These are phyloP conservation scores for Colletotrichum plurivorum DNA, from an alignment of 2,329 filamentous ascomycete species.

Conservation along the genomic window DNA sequence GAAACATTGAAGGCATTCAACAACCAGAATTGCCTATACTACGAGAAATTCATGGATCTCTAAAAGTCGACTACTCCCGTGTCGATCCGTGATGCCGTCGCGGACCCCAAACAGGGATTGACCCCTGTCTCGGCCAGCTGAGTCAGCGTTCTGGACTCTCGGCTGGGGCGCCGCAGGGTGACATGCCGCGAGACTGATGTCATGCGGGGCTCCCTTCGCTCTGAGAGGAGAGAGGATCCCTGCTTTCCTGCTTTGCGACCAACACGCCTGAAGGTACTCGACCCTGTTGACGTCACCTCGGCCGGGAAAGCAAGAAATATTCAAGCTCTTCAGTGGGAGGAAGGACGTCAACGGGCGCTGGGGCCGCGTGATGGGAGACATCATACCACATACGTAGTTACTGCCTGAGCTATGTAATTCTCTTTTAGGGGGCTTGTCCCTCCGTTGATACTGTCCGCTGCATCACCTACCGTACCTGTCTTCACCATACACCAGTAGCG, in stretches of 20 bases:
- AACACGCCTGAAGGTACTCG: slow-evolving; percentile 8
- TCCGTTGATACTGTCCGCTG: not conserved
- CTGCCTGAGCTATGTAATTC: not conserved
- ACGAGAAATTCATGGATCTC: too few relatives aligned
- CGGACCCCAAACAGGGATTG: slow-evolving; percentile 12
- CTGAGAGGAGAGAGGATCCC: slow-evolving; percentile 8
- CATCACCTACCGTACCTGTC: too few relatives aligned
- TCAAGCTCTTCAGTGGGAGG: slow-evolving; percentile 27
- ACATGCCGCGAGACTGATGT: slow-evolving; percentile 36
- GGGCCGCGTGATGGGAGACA: slow-evolving; percentile 37
- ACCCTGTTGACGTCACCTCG: slow-evolving; percentile 30
- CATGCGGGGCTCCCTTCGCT: slow-evolving; percentile 13
- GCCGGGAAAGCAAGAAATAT: slow-evolving; percentile 29
- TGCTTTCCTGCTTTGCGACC: slow-evolving; percentile 5
- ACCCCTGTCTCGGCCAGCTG: not conserved
- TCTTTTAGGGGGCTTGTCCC: not conserved
- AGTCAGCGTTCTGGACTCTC: slow-evolving; percentile 36
- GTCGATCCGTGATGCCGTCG: too few relatives aligned
- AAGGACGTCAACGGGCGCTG: slow-evolving; percentile 36
- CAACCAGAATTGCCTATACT: too few relatives aligned
- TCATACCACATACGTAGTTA: slow-evolving; percentile 26
- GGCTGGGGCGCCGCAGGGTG: slow-evolving; percentile 25
- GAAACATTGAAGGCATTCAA: not conserved
- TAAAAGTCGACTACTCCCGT: too few relatives aligned
- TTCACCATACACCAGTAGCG: too few relatives aligned